Base-by-base conservation (phyloP, 2,329 filamentous ascomycete species). In the Diaporthe batatas region DNA sequence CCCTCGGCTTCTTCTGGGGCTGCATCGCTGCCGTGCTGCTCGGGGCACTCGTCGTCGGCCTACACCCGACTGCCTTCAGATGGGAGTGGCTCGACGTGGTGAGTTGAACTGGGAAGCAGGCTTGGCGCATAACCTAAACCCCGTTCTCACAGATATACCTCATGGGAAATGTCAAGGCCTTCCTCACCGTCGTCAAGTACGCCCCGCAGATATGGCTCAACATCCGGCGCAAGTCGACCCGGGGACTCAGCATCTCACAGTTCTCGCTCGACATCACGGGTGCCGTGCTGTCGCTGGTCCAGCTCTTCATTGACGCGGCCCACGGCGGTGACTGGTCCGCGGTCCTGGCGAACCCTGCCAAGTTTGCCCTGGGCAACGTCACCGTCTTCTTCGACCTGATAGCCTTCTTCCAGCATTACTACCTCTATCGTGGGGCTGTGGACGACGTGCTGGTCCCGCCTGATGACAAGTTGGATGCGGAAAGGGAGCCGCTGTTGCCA, bases 131-230 rank as follows among this genome's bases (percentile, higher is more conserved):
- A 29, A 29, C 7, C 44, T 49, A 2, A 8, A 39, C 44, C 2
- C 18, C 42, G 6, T 11, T 36, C 36, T 57, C 36, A 14, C 39
- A 73, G 72, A 71, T 73, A 34, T 73, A 71, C 34, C 68, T 73
- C 14, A 51, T 73, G 36, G 72, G 72, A 2, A 70, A 73, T 25
- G 44, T 73, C 32, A 73, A 73, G 23, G 47, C 72, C 23, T 64
- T 73, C 58, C 72, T 73, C 32, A 73, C 72, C 44, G 32, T 73
- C 11, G 55, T 73, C 57, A 73, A 73, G n/a, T 73, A 73, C 57
- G 68, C 72, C 6, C 72, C 72, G 7, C 72, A 73, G 49, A 51
- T 69, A 18, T 73, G 68, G 67, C 72, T 71, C 39, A 73, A 73
- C 29, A 58, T 65, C 42, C 55, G 57, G 5, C 72, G 72, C 29